Evolutionary conservation across 148 eudicot genomes (phyloP), one percentile per base, ranked within the genome.

Genomic region (Beta vulgaris): DNA sequence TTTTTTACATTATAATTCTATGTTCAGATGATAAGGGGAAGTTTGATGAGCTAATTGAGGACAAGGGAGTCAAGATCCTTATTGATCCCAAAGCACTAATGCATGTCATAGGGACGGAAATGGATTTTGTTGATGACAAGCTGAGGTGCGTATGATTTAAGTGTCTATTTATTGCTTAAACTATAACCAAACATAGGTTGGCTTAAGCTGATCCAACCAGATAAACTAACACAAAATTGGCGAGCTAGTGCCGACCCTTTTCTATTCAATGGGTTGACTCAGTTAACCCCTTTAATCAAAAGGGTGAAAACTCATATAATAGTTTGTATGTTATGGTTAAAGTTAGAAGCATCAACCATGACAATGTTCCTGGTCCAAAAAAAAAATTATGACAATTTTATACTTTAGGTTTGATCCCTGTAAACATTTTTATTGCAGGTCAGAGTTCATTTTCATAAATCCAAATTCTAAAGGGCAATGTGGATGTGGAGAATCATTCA

Each of bases 61-160:
- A 94, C 76, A 86, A 94, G 76, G 98, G 98, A 32, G 98, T 94
- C 69, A 94, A 91, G 90, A 89, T 94, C 77, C 81, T 94, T 51
- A 88, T 94, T 77, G 98, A 94, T 68, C 98, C 98, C 21, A 94
- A 94, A 81, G 98, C 98, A 39, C 86, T 91, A 49, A 94, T 94
- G 98, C 98, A 94, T 85, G 98, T 94, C 16, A 89, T 94, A 40
- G 97, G 97, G 69, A 94, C 98, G 39, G 84, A 91, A 81, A 94
- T 94, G 98, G 97, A 94, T 81, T 94, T 94, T 75, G 86, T 94
- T 7, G 98, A 94, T 68, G 98, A 91, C 80, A 94, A 91, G 76
- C 90, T 94, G 78, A 89, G 98, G 98, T 94, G 23, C 29, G 85
- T 81, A 37, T 18, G 6, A 46, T 63, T 71, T 53, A 14, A 29